Base-by-base conservation (phyloP, 176 grass and related monocot genomes). In the Cymbopogon citratus region DNA sequence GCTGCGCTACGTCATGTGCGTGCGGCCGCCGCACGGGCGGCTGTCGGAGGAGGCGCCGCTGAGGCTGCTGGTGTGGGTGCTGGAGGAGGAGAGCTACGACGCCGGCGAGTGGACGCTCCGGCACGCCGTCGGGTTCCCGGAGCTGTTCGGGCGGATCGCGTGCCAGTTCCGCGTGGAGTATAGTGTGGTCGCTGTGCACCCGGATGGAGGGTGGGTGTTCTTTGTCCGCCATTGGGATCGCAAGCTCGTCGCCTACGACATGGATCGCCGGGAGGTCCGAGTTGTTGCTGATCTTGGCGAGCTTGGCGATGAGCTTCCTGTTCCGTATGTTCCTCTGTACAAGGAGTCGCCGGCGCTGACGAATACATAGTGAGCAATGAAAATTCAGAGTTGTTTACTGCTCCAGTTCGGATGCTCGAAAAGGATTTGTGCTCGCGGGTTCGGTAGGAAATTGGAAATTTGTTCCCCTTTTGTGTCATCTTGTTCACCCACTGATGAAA, bases 191-290 rank as follows among this genome's bases (percentile, higher is more conserved):
- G 71, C 71, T 2, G 71, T 74, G 0, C 71, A 74, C 5, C 71
- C 71, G 14, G 71, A 73, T 4, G 71, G 71, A 4, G 21, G 7
- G 16, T 33, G 71, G 71, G 9, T 73, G 3, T 73, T 73, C 71
- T 33, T 74, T 0, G 45, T 54, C 27, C 71, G 71, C 9, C 71
- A 54, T 4, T 74, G 71, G 71, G 71, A 74, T 16, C 71, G 45
- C 27, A 74, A 74, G 71, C 71, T 74, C 3, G 71, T 52, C 5
- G 71, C 71, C 1, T 74, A 74, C 46, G 71, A 74, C 46, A 74
- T 74, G 71, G 46, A 52, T 34, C 71, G 28, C 1, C 1, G 46
- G 28, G 71, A 74, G 27, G 71, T 74, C 4, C 27, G 19, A n/a
- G 45, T n/a, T 1, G 71, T 74, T 1, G 44, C 45, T 0, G 46